Percentiles rank a stretch among this genome's conserved stretches.
phyloP scores from a whole-genome alignment of 2,329 filamentous ascomycete species.

The Botrytis pseudocinerea region DNA sequence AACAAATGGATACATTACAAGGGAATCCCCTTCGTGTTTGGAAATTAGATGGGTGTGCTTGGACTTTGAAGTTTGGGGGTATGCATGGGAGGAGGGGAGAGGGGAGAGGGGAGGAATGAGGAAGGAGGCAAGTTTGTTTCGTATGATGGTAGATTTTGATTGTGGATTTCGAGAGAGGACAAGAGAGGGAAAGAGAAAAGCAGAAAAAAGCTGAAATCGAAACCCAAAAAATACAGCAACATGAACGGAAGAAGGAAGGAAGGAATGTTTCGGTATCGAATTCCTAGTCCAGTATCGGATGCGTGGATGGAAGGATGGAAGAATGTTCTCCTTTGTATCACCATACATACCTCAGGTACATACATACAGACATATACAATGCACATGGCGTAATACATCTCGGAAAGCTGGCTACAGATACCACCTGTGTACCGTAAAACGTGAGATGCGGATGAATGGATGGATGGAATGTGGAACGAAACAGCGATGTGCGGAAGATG shows the following conservation, averaged over 20 bases:
- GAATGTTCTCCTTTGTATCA: neutral
- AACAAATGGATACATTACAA: neutral
- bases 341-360: neutral
- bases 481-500: neutral
- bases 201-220: neutral
- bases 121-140: neutral
- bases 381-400: neutral
- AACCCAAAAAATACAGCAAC: neutral
- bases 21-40: neutral
- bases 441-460: neutral
- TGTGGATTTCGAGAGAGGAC: neutral
- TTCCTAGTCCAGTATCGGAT: neutral
- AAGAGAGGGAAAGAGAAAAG: too few relatives aligned
- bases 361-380: neutral
- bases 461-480: neutral
- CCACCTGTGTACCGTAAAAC: neutral
- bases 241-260: neutral
- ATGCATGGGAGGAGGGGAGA: neutral
- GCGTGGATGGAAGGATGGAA: neutral
- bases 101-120: too few relatives aligned
- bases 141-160: neutral
- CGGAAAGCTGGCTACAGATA: neutral
- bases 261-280: neutral
- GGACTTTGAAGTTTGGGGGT: neutral
- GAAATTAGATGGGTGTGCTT: neutral